Conservation (phyloP, 352 stramenopile genomes). For the Aphanomyces astaci region DNA sequence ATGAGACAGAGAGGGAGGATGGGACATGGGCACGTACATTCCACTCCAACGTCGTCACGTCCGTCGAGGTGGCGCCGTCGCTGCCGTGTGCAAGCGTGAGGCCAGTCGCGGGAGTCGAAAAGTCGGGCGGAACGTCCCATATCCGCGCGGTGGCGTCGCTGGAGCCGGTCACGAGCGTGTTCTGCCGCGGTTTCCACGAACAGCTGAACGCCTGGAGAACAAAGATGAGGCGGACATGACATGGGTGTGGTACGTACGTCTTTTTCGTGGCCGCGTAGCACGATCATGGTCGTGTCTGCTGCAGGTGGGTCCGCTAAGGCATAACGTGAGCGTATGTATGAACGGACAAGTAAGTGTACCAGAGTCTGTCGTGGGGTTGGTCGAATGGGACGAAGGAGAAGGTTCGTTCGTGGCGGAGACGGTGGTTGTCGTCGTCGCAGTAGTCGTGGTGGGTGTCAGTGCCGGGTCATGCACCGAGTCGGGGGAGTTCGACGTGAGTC, state of each 20-base stretch:
- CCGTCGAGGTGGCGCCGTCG: slow-evolving; percentile 89
- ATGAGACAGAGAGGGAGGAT: no score
- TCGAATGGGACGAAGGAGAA: neutral
- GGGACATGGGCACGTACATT: slow-evolving; percentile 47
- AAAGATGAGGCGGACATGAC: slow-evolving; percentile 32
- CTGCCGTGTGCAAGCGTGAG: slow-evolving; percentile 59
- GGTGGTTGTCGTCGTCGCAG: neutral
- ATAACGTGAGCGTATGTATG: neutral
- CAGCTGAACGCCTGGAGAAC: slow-evolving; percentile 92
- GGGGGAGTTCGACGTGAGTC: slow-evolving; percentile 32
- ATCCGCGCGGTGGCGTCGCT: slow-evolving; percentile 93
- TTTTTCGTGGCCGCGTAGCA: slow-evolving; percentile 78
- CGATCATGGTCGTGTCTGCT: slow-evolving; percentile 43
- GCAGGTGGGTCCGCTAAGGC: neutral
- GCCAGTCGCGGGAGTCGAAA: slow-evolving; percentile 29
- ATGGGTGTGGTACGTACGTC: slow-evolving; percentile 33
- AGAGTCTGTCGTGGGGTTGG: slow-evolving; percentile 52
- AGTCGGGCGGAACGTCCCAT: slow-evolving; percentile 84
- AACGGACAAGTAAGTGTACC: slow-evolving; percentile 28
- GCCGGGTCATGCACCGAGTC: slow-evolving; percentile 60
- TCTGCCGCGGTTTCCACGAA: slow-evolving; percentile 93
- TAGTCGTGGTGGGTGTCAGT: slow-evolving; percentile 25
- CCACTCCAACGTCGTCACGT: slow-evolving; percentile 98
- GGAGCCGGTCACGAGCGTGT: slow-evolving; percentile 94
- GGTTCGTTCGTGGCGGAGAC: neutral